phyloP scores from a whole-genome alignment of 352 stramenopile genomes.

The Globisporangium solare region DNA sequence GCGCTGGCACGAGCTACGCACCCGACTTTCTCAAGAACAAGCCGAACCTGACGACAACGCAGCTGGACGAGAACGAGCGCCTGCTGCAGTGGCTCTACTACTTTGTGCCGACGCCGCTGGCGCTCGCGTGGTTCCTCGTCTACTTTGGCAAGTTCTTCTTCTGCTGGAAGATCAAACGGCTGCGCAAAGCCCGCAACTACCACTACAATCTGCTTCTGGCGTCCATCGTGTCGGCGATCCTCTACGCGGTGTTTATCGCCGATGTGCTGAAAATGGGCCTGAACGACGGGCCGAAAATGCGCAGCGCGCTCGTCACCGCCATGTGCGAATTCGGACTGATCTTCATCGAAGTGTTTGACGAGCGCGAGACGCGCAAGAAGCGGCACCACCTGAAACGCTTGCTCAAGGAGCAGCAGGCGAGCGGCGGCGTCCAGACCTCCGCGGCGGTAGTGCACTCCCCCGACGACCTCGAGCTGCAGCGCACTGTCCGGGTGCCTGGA shows the following conservation, averaged over 20 bases:
- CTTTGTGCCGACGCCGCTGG: slow-evolving; percentile 65
- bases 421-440: neutral
- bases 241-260: slow-evolving; percentile 55
- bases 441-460: neutral
- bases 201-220: slow-evolving; percentile 79
- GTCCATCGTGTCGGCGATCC: slow-evolving; percentile 41
- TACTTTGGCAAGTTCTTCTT: slow-evolving; percentile 83
- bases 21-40: slow-evolving; percentile 42
- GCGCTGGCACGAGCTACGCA: slow-evolving; percentile 45
- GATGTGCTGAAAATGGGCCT: slow-evolving; percentile 56
- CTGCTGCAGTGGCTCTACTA: slow-evolving; percentile 71
- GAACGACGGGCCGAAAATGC: slow-evolving; percentile 53
- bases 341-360: slow-evolving; percentile 68
- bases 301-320: slow-evolving; percentile 50
- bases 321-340: slow-evolving; percentile 67
- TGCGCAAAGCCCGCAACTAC: slow-evolving; percentile 75
- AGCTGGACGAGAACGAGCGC: slow-evolving; percentile 71
- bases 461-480: neutral
- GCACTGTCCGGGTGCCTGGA: too few species aligned
- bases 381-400: slow-evolving; percentile 56
- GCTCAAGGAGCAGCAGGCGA: slow-evolving; percentile 36
- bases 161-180: slow-evolving; percentile 67
- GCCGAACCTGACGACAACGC: slow-evolving; percentile 34
- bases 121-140: slow-evolving; percentile 66
- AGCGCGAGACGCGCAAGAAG: slow-evolving; percentile 50